Evolutionary conservation across 2,329 filamentous ascomycete species (phyloP).

Genomic region (Cercospora beticola): DNA sequence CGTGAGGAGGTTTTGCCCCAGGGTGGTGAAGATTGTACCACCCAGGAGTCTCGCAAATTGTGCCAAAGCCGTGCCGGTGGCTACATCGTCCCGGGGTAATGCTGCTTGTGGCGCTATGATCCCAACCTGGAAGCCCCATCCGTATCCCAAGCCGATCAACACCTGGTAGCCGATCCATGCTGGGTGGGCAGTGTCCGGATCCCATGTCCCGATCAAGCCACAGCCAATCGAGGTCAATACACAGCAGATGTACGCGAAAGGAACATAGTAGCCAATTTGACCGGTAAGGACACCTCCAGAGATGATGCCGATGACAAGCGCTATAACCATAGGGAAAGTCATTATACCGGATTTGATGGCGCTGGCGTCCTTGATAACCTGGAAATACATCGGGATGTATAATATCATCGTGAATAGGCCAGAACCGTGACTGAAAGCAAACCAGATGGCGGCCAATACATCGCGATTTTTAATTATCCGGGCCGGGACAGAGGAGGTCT

Average conservation of each 20-base stretch:
- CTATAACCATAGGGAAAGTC: slow-evolving; percentile 31
- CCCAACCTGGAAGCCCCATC: not conserved
- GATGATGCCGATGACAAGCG: slow-evolving; percentile 44
- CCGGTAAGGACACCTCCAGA: slow-evolving; percentile 39
- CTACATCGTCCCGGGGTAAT: not conserved
- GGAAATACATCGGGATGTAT: slow-evolving; percentile 9
- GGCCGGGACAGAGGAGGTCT: slow-evolving; percentile 44
- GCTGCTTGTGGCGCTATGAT: not conserved
- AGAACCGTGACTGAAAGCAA: not conserved
- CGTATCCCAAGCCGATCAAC: not conserved
- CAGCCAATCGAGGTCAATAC: slow-evolving; percentile 43
- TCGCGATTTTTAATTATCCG: slow-evolving; percentile 46
- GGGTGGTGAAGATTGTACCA: not conserved
- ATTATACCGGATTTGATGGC: slow-evolving; percentile 2
- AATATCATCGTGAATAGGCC: slow-evolving; percentile 7
- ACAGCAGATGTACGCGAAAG: slow-evolving; percentile 43
- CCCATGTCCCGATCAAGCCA: not conserved
- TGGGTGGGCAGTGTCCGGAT: not conserved
- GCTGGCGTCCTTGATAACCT: slow-evolving; percentile 1
- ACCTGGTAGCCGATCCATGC: not conserved
- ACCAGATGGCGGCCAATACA: slow-evolving; percentile 36
- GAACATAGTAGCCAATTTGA: slow-evolving; percentile 46
- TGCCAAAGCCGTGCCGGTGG: not conserved
- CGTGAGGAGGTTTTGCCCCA: not conserved
- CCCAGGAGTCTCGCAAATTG: not conserved